phyloP scores from a whole-genome alignment of 495 filamentous ascomycete genomes.

The Aspergillus leporis region DNA sequence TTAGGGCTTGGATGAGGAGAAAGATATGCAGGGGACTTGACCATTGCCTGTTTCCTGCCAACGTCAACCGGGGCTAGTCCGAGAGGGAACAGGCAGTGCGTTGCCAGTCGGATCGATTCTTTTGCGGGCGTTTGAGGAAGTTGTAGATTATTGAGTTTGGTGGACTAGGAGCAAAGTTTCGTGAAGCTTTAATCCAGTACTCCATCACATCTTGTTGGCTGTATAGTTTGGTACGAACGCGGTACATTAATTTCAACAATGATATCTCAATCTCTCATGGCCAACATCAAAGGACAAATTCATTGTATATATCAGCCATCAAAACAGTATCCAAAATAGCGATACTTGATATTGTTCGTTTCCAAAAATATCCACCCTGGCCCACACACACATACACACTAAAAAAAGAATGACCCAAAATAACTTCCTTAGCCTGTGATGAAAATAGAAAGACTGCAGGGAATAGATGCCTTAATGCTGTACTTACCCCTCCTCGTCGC shows the following conservation, averaged over 20 bases:
- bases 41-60: not conserved
- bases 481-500: not conserved
- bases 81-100: not conserved
- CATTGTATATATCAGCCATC: not conserved
- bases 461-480: not conserved
- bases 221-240: not conserved
- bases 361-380: conserved; percentile 12
- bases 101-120: not conserved
- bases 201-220: not conserved
- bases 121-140: not conserved
- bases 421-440: conserved; percentile 18
- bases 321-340: not conserved
- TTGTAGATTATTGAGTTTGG: not conserved
- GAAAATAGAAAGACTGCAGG: conserved; percentile 14
- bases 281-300: not conserved
- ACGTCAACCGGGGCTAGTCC: not conserved
- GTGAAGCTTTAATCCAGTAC: not conserved
- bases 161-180: not conserved
- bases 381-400: not conserved
- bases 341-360: not conserved
- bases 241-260: not conserved
- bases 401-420: conserved; percentile 6
- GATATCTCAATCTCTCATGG: not conserved
- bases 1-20: not conserved
- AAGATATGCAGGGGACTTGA: not conserved